These are phyloP conservation scores for Claviceps sp. DNA, from an alignment of 2,329 filamentous ascomycete genomes.

Conservation along the genomic window DNA sequence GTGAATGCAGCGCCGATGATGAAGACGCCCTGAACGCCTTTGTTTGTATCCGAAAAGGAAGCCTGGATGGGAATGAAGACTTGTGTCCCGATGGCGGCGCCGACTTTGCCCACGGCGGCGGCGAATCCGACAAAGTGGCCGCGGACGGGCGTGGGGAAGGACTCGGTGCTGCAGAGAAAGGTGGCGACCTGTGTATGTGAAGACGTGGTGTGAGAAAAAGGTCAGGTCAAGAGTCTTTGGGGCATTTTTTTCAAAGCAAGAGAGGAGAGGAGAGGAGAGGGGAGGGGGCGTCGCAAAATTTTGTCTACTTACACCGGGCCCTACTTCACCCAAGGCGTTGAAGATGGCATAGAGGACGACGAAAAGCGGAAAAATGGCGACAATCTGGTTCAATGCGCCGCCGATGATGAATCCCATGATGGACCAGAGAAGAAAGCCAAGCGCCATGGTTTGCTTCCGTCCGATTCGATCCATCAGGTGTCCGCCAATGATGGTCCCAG, in stretches of 20 bases:
- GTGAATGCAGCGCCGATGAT: constrained; percentile 38
- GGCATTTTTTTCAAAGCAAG: too few species aligned
- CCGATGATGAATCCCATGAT: constrained; percentile 37
- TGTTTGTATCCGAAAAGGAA: constrained; percentile 13
- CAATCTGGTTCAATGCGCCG: constrained; percentile 30
- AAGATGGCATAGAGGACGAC: constrained; percentile 33
- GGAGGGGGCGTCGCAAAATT: too few species aligned
- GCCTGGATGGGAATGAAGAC: constrained; percentile 34
- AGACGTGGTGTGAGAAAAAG: too few species aligned
- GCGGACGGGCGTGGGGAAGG: constrained; percentile 37
- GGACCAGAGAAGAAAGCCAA: constrained; percentile 13
- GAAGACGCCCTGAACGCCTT: constrained; percentile 35
- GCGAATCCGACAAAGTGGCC: constrained; percentile 38
- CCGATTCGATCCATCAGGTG: constrained; percentile 26
- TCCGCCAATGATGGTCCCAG: constrained; percentile 22
- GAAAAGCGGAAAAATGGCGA: constrained; percentile 33
- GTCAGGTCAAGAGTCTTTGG: too few species aligned
- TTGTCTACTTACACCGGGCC: not conserved
- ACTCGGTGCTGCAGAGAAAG: constrained; percentile 17
- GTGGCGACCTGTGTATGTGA: constrained; percentile 13
- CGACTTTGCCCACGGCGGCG: constrained; percentile 36
- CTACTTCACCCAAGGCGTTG: not conserved
- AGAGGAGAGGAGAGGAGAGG: too few species aligned
- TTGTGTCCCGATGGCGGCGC: constrained; percentile 36
- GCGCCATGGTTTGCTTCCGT: constrained; percentile 15